Percentiles rank a stretch among this genome's conserved stretches.
Conservation (phyloP, 73 alveolate species). For the Uronychia binucleata region DNA sequence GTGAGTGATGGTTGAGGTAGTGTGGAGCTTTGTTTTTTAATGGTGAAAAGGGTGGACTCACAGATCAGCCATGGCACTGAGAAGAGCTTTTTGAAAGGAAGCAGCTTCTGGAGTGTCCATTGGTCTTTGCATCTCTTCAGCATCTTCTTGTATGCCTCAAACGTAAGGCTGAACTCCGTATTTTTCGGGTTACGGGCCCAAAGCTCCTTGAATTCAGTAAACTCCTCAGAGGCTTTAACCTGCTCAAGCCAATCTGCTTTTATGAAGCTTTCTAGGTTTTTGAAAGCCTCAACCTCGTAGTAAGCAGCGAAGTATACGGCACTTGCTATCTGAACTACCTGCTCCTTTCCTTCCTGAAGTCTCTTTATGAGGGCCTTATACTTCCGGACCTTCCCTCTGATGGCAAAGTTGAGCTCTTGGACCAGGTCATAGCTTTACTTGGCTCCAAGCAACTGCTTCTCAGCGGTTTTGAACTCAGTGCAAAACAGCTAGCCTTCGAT, state of each 20-base stretch:
- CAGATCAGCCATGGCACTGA: not conserved
- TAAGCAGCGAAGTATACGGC: not conserved
- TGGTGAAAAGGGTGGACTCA: not conserved
- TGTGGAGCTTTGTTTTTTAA: not conserved
- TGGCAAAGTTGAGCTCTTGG: not conserved
- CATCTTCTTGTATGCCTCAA: not conserved
- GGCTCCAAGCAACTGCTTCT: not conserved
- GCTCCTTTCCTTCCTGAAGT: not conserved
- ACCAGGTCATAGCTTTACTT: not conserved
- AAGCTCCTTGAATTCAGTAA: not conserved
- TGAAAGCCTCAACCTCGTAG: not conserved
- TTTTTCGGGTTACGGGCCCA: not conserved
- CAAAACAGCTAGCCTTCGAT: not conserved
- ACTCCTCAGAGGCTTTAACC: not conserved
- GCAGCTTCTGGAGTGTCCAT: not conserved
- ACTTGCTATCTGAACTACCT: not conserved
- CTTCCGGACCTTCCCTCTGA: not conserved
- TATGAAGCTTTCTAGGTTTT: not conserved
- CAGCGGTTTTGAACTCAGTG: not conserved
- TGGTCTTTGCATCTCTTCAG: not conserved
- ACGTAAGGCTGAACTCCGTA: not conserved
- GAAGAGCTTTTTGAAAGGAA: not conserved
- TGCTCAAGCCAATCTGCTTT: not conserved
- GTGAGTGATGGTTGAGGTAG: constrained; percentile 3
- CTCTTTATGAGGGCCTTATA: not conserved